phyloP scores from a whole-genome alignment of 2,329 filamentous ascomycete genomes.

The Huntiella omanensis region DNA sequence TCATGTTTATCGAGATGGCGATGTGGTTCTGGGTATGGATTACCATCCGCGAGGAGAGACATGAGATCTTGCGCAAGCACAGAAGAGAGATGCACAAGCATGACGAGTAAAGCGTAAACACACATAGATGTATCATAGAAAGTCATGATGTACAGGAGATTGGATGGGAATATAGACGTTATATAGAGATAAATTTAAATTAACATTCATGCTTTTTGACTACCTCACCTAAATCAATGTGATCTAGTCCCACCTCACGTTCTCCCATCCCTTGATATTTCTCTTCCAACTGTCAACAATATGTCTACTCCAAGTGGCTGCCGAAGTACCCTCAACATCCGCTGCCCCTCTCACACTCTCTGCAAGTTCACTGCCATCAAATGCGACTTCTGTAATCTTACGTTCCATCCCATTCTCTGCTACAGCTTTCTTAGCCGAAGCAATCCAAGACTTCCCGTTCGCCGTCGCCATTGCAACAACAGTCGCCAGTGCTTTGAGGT shows the following conservation, averaged over 20 bases:
- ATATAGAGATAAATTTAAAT: not conserved
- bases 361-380: slow-evolving; percentile 66
- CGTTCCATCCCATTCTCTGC: slow-evolving; percentile 15
- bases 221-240: not conserved
- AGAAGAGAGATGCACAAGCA: slow-evolving; percentile 7
- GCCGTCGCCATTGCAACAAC: slow-evolving; percentile 17
- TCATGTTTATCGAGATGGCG: slow-evolving; percentile 65
- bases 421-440: slow-evolving; percentile 17
- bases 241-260: slow-evolving; percentile 14
- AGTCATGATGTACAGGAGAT: not conserved
- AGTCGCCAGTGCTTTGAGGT: slow-evolving; percentile 19
- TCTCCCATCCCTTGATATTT: slow-evolving; percentile 15
- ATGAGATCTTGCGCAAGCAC: slow-evolving; percentile 21
- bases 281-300: slow-evolving; percentile 14
- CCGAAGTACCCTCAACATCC: slow-evolving; percentile 66
- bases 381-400: slow-evolving; percentile 16
- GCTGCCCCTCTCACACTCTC: slow-evolving; percentile 55
- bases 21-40: slow-evolving; percentile 77
- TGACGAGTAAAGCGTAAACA: slow-evolving; percentile 2
- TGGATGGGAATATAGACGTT: not conserved
- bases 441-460: slow-evolving; percentile 18
- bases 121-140: not conserved
- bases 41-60: slow-evolving; percentile 47
- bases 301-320: slow-evolving; percentile 18
- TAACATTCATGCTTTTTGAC: not conserved